A percentile compares a stretch with the other conserved stretches of the same genome.
Evolutionary conservation across 345 rosid genomes (phyloP).

Genomic region (Angophora floribunda): DNA sequence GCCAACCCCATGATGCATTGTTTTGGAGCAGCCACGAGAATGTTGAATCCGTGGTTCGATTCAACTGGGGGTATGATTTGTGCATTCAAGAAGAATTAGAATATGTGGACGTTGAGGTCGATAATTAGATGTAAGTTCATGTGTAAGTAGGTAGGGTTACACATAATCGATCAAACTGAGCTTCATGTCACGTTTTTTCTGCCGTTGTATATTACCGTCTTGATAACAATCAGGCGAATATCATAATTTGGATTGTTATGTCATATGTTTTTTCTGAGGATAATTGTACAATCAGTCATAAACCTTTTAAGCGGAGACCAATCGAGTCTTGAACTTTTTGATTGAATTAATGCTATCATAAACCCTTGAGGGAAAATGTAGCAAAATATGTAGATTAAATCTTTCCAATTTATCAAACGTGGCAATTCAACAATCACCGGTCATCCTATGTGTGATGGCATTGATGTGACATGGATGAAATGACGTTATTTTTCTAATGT

Average conservation of each 20-base stretch:
- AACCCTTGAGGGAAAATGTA: neutral
- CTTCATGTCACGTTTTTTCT: rapidly evolving
- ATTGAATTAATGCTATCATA: rapidly evolving
- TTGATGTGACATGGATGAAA: rapidly evolving
- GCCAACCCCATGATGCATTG: neutral
- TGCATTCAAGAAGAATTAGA: neutral
- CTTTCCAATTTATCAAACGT: rapidly evolving
- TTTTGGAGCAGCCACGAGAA: neutral
- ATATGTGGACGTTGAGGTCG: neutral
- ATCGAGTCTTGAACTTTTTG: neutral
- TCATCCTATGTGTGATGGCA: neutral
- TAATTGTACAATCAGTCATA: neutral
- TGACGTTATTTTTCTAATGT: neutral
- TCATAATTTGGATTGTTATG: neutral
- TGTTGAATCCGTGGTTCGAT: neutral
- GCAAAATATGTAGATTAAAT: neutral
- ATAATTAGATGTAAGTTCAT: neutral
- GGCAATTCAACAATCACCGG: rapidly evolving
- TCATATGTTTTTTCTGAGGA: rapidly evolving
- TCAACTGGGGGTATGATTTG: neutral
- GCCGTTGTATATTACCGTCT: neutral
- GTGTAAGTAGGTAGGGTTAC: neutral
- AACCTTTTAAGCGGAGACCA: neutral
- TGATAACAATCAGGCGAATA: neutral
- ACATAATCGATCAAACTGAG: neutral